A percentile compares a stretch with the other conserved stretches of the same genome.
These are phyloP conservation scores for Thinopyrum elongatum DNA, from an alignment of 176 grass and related monocot genomes.

Conservation along the genomic window DNA sequence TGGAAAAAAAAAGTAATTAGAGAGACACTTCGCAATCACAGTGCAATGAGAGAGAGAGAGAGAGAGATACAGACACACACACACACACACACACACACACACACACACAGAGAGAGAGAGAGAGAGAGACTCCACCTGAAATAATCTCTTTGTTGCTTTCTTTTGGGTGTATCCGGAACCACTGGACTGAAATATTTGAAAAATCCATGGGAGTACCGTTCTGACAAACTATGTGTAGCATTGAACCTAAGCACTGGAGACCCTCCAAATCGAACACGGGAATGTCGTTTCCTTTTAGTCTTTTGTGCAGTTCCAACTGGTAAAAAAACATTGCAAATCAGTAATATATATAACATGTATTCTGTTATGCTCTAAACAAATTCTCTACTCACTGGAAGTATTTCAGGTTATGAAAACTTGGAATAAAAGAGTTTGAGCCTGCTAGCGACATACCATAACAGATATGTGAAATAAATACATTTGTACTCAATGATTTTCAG, in stretches of 20 bases:
- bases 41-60: neutral
- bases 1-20: neutral
- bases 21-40: neutral
- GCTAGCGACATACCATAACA: neutral
- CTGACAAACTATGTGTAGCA: conserved; percentile 53
- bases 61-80: too few species aligned
- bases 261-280: conserved; percentile 62
- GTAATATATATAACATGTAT: neutral
- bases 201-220: conserved; percentile 45
- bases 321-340: conserved; percentile 24
- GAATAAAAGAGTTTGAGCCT: conserved; percentile 8
- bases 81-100: too few species aligned
- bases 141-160: conserved; percentile 81
- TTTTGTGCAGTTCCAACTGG: conserved; percentile 62
- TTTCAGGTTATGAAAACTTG: conserved; percentile 2
- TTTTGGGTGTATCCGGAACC: conserved; percentile 75
- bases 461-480: neutral
- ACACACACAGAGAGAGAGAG: neutral
- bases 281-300: conserved; percentile 28
- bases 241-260: conserved; percentile 79
- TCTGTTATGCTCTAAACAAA: neutral
- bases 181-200: conserved; percentile 63
- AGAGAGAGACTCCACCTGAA: conserved; percentile 56
- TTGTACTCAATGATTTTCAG: neutral
- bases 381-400: neutral